Evolutionary conservation across 106 monocot species (phyloP).

Genomic region (Dactylorhiza incarnata): DNA sequence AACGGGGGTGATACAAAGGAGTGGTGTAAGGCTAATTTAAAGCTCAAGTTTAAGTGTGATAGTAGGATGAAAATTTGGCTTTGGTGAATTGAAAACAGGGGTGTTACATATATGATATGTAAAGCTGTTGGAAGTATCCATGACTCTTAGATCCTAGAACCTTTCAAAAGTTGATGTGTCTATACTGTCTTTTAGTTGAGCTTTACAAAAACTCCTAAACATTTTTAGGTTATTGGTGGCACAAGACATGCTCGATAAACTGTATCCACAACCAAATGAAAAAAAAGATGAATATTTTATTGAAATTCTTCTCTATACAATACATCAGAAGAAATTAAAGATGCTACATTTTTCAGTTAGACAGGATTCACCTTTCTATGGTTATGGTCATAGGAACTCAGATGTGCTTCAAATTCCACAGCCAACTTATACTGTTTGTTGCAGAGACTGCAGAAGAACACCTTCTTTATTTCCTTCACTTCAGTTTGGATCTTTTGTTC

Average conservation of each 20-base stretch:
- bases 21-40: no score
- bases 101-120: no score
- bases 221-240: neutral
- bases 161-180: neutral
- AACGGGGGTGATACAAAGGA: no score
- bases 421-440: constrained; percentile 98
- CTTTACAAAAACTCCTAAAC: neutral
- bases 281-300: neutral
- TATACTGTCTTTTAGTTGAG: neutral
- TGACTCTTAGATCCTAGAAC: neutral
- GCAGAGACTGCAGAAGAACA: constrained; percentile 92
- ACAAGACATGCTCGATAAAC: neutral
- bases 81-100: no score
- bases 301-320: neutral
- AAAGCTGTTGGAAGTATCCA: no score
- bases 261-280: neutral
- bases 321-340: neutral
- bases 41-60: no score
- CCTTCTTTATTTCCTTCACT: constrained; percentile 96
- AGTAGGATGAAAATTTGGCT: no score
- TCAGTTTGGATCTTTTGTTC: constrained; percentile 92
- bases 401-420: constrained; percentile 89
- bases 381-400: constrained; percentile 99
- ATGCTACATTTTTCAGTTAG: neutral
- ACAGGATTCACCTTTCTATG: constrained; percentile 68